Evolutionary conservation across 768 basidiomycete genomes (phyloP).

Genomic region (Clitopilus hobsonii): DNA sequence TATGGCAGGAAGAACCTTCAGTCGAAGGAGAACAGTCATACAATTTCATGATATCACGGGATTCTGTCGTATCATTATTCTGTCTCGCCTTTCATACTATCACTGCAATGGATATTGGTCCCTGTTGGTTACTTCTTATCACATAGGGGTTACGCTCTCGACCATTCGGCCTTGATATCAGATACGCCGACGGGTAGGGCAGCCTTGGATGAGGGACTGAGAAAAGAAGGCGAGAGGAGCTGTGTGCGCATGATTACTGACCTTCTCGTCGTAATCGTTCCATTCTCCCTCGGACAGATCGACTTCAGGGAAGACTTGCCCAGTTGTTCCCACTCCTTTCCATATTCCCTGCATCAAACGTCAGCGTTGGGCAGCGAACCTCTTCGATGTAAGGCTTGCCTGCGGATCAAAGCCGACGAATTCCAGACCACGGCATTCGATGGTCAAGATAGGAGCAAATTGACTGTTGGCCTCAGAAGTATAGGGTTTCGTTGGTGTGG

Average conservation of each 20-base stretch:
- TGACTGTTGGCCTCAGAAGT: conserved; percentile 57
- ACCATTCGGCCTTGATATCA: conserved; percentile 61
- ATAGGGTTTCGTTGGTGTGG: conserved; percentile 48
- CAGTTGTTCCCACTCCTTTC: conserved; percentile 64
- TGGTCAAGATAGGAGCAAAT: conserved; percentile 58
- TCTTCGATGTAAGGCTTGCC: conserved; percentile 34
- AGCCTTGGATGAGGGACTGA: conserved; percentile 30
- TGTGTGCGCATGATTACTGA: conserved; percentile 13
- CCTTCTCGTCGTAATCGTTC: conserved; percentile 93
- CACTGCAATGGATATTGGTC: no score
- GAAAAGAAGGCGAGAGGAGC: conserved; percentile 3
- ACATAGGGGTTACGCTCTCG: conserved; percentile 44
- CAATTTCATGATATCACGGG: no score
- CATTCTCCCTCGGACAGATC: conserved; percentile 67
- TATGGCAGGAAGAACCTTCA: background rate
- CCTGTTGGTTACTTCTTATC: no score
- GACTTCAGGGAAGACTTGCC: conserved; percentile 59
- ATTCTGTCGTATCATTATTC: no score
- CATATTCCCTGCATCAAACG: conserved; percentile 83
- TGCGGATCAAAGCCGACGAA: conserved; percentile 72
- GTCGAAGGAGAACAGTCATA: no score
- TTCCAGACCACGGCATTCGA: conserved; percentile 88
- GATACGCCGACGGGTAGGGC: conserved; percentile 68
- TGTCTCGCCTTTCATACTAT: no score
- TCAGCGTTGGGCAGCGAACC: no score